Conservation (phyloP, 2,329 filamentous ascomycete genomes). For the Apiospora marii region DNA sequence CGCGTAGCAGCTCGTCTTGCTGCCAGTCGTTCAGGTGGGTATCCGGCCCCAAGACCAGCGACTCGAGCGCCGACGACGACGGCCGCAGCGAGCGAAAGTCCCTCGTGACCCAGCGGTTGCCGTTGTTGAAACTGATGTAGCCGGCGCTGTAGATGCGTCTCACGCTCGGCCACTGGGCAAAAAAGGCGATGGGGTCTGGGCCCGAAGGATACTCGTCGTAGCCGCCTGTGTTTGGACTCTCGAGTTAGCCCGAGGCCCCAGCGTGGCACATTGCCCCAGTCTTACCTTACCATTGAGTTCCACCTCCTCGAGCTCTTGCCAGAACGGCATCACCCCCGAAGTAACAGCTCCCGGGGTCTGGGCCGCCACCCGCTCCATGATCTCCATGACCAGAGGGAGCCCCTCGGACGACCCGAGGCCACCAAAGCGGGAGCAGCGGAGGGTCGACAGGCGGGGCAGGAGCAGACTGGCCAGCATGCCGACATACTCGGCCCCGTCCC, state of each 20-base stretch:
- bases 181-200: background rate
- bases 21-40: background rate
- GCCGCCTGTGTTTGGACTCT: background rate
- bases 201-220: background rate
- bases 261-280: too few species aligned
- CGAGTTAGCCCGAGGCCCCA: too few species aligned
- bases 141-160: background rate
- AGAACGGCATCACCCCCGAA: background rate
- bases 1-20: background rate
- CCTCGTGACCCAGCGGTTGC: accelerated
- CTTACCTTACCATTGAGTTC: background rate
- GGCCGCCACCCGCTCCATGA: background rate
- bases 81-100: background rate
- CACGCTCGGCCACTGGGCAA: background rate
- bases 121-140: background rate
- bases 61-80: background rate
- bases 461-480: background rate
- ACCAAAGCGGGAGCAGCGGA: background rate
- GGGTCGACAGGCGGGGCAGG: background rate
- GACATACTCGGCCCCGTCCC: background rate
- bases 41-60: background rate
- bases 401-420: background rate
- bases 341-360: background rate
- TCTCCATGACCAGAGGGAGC: background rate
- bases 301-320: background rate